Conservation (phyloP, 2,329 filamentous ascomycete genomes). For the Claviceps monticola region DNA sequence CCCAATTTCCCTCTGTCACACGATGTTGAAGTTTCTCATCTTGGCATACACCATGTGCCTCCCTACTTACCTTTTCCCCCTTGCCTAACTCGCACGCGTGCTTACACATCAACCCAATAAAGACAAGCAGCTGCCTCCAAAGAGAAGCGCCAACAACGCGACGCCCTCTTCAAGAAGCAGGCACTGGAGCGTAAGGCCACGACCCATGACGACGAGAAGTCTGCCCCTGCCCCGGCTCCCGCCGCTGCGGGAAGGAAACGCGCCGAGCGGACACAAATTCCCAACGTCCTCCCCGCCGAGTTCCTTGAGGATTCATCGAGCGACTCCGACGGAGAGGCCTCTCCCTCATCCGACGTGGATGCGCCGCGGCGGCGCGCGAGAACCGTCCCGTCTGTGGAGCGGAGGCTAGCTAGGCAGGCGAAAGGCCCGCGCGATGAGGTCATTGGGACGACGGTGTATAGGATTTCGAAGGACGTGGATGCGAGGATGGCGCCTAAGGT, state of each 20-base stretch:
- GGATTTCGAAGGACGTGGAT: conserved; percentile 32
- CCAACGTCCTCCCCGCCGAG: conserved; percentile 37
- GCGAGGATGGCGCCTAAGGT: conserved; percentile 33
- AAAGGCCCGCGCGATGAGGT: conserved; percentile 30
- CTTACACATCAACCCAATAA: conserved; percentile 11
- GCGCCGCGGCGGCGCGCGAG: conserved; percentile 26
- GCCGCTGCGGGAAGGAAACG: conserved; percentile 11
- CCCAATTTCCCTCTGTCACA: too few species aligned
- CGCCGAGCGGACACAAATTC: conserved; percentile 23
- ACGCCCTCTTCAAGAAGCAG: conserved; percentile 40
- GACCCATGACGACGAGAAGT: not conserved
- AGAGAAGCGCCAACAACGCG: conserved; percentile 41
- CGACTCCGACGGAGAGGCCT: conserved; percentile 25
- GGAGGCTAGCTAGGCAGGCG: conserved; percentile 22
- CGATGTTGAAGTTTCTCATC: not conserved
- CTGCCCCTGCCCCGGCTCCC: not conserved
- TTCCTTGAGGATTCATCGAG: conserved; percentile 38
- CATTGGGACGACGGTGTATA: conserved; percentile 40
- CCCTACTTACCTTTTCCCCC: too few species aligned
- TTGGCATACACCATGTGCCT: not conserved
- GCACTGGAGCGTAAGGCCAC: conserved; percentile 30
- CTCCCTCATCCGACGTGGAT: conserved; percentile 27
- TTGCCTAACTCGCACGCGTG: too few species aligned
- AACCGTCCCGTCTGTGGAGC: conserved; percentile 28
- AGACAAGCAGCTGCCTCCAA: conserved; percentile 36